Evolutionary conservation across 1,139 yeast genomes (phyloP), one percentile per base, ranked within the genome.

Genomic region (Blastobotrys indianensis): DNA sequence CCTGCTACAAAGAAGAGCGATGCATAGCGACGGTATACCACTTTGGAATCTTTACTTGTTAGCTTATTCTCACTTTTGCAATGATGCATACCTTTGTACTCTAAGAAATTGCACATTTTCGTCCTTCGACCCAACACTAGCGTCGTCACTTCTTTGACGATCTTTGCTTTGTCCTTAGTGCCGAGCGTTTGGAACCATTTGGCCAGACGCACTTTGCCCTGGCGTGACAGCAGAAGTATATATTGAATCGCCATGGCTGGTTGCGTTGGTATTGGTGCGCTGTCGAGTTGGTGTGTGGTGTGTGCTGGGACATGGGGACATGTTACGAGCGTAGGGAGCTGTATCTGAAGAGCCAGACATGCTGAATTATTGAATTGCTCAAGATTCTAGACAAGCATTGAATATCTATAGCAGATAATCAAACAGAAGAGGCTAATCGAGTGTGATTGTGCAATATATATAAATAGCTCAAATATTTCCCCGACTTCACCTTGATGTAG

Each of bases 71-170:
- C 37, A 32, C 23, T 2, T n/a, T 2, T 16, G 9, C 34, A 11
- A 23, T 5, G 15, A 11, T 30, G 48, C 61, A 41, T 42, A 65
- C 69, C 70, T 55, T 81, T 82, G 63, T 88, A 87, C 64, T 92
- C 98, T 47, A 94, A 72, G 46, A 92, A 92, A 65, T 92, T 94
- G 67, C 98, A 90, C 97, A 92, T 90, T 66, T 86, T 88, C 30
- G 95, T 85, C 51, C 95, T 77, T 54, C 99, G 76, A 23, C 88
- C 75, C 41, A 94, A 76, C 29, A 92, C 86, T 42, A 86, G 68
- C 2, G 96, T 88, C 15, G 95, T 83, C 50, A 92, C 76, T 58
- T 94, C 97, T 56, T 88, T 77, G 50, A 85, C 82, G 47, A 87
- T 81, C 65, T 84, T 83, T 47, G 83, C 72, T 70, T 88, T 88